Evolutionary conservation across 208 protist species (phyloP).

Genomic region (Angomonas desouzai): DNA sequence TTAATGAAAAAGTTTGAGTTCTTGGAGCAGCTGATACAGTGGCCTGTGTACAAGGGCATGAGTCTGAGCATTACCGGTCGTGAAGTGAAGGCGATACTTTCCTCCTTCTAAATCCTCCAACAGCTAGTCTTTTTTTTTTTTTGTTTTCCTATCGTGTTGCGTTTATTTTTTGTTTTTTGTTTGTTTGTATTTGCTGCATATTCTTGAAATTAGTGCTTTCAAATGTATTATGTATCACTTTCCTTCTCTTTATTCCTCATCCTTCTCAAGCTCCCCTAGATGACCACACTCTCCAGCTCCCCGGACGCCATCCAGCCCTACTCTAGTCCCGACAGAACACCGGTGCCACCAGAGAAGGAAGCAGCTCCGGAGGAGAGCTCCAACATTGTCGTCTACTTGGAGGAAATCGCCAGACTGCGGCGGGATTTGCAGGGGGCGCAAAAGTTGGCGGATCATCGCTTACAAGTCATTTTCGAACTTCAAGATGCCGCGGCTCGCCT

Average conservation of each 20-base stretch:
- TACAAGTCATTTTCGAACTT: constrained; percentile 11
- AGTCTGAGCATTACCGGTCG: constrained; percentile 26
- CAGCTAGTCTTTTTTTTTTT: neutral
- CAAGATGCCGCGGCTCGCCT: neutral
- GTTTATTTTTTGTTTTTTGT: constrained; percentile 4
- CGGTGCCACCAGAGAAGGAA: neutral
- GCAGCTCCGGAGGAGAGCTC: neutral
- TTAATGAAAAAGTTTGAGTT: constrained; percentile 77
- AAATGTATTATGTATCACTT: neutral
- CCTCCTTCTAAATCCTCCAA: constrained; percentile 28
- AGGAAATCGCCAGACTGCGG: constrained; percentile 7
- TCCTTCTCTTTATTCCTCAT: neutral
- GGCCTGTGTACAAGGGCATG: constrained; percentile 55
- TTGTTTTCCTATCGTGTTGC: neutral
- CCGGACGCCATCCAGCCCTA: neutral
- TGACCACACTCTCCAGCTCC: neutral
- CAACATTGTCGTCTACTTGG: constrained; percentile 6
- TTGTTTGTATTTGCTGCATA: constrained; percentile 4
- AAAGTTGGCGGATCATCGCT: constrained; percentile 5
- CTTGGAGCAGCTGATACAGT: constrained; percentile 42
- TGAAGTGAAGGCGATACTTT: constrained; percentile 43
- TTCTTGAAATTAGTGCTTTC: neutral
- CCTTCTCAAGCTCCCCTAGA: neutral
- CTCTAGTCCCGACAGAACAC: neutral
- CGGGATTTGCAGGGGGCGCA: constrained; percentile 11